Conservation (phyloP, 129 eudicot species). For the Flaveria robusta region DNA sequence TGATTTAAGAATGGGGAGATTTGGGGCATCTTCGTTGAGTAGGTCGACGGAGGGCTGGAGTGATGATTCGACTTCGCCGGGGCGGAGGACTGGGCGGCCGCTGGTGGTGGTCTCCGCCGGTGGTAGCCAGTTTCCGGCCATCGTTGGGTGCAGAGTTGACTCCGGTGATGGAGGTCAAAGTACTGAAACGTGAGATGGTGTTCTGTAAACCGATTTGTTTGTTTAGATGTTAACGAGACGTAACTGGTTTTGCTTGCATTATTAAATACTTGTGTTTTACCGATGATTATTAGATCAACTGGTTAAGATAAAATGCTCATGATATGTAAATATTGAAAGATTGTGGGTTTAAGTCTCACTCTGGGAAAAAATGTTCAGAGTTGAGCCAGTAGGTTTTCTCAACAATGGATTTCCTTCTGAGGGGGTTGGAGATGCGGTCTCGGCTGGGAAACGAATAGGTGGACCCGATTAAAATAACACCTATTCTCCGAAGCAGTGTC, state of each 20-base stretch:
- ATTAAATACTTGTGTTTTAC: too few species aligned
- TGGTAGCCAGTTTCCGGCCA: conserved; percentile 68
- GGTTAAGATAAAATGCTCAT: too few species aligned
- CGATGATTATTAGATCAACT: too few species aligned
- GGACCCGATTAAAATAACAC: too few species aligned
- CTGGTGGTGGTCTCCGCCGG: conserved; percentile 63
- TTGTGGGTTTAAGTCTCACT: too few species aligned
- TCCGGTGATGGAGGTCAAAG: conserved; percentile 23
- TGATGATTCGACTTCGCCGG: conserved; percentile 71
- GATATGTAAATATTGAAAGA: too few species aligned
- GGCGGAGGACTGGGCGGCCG: conserved; percentile 70
- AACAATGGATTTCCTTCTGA: too few species aligned
- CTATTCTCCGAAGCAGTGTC: too few species aligned
- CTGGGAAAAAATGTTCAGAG: too few species aligned
- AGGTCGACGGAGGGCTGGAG: conserved; percentile 79
- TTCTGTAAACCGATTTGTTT: background rate
- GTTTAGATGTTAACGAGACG: background rate
- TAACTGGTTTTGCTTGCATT: background rate
- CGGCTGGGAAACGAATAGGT: too few species aligned
- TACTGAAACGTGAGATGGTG: background rate
- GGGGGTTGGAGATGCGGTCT: too few species aligned
- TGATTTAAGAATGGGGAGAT: conserved; percentile 50
- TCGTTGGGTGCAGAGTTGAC: conserved; percentile 20
- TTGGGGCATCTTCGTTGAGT: conserved; percentile 60
- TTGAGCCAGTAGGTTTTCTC: too few species aligned